A percentile compares a stretch with the other conserved stretches of the same genome.
These are phyloP conservation scores for Venturiaceae sp. DNA, from an alignment of 2,329 filamentous ascomycete genomes.

Conservation along the genomic window DNA sequence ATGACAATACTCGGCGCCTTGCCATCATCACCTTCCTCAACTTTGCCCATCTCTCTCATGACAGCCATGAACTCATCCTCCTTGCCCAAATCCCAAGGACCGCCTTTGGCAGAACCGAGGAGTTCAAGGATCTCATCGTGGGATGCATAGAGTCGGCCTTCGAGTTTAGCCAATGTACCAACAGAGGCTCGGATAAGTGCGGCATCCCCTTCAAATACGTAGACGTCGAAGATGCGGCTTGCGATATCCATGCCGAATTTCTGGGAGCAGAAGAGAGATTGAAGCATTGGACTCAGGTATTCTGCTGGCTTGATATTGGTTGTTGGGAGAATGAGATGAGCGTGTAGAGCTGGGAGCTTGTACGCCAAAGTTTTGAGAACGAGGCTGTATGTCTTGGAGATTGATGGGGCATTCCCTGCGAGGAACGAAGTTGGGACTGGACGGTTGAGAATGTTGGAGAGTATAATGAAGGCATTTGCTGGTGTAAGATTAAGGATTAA, in stretches of 20 bases:
- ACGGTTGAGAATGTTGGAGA: slow-evolving; percentile 71
- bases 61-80: slow-evolving; percentile 30
- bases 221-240: slow-evolving; percentile 69
- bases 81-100: slow-evolving; percentile 13
- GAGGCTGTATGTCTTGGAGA: slow-evolving; percentile 58
- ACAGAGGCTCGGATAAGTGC: slow-evolving; percentile 62
- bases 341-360: slow-evolving; percentile 55
- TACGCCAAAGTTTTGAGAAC: slow-evolving; percentile 56
- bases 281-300: slow-evolving; percentile 54
- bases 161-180: slow-evolving; percentile 48
- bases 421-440: slow-evolving; percentile 67
- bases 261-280: slow-evolving; percentile 44
- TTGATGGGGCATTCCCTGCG: slow-evolving; percentile 58
- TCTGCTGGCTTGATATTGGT: slow-evolving; percentile 25
- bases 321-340: slow-evolving; percentile 47
- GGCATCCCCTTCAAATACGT: slow-evolving; percentile 71
- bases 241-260: slow-evolving; percentile 62
- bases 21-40: neutral
- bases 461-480: slow-evolving; percentile 56
- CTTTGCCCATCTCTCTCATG: slow-evolving; percentile 23
- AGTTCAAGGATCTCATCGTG: slow-evolving; percentile 32
- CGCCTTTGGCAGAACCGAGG: slow-evolving; percentile 21
- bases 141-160: slow-evolving; percentile 39
- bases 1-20: neutral
- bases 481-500: slow-evolving; percentile 61